phyloP scores from a whole-genome alignment of 129 eudicot genomes.

The sunflower (Helianthus annuus) region HanXRQr2.0-SUNRISE NC_035433.2:118166869-118167368 shows the following conservation, averaged over 20 bases:
- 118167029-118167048: constrained; percentile 57
- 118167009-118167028: constrained; percentile 88
- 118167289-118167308: too few relatives aligned
- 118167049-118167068: constrained; percentile 56
- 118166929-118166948: constrained; percentile 1
- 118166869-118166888: background rate
- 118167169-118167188: constrained; percentile 15
- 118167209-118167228: background rate
- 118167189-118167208: background rate
- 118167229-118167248: background rate
- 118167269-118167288: too few relatives aligned
- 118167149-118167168: constrained; percentile 44
- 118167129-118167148: constrained; percentile 50
- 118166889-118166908: background rate
- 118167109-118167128: constrained; percentile 48
- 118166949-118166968: background rate
- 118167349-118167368: too few relatives aligned
- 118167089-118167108: constrained; percentile 51
- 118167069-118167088: constrained; percentile 79
- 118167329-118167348: too few relatives aligned
- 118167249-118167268: background rate
- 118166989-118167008: constrained; percentile 97
- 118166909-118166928: background rate
- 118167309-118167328: too few relatives aligned
- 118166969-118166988: constrained; percentile 16